Evolutionary conservation across 2,329 filamentous ascomycete species (phyloP).

Genomic region (Diaporthe amygdali): DNA sequence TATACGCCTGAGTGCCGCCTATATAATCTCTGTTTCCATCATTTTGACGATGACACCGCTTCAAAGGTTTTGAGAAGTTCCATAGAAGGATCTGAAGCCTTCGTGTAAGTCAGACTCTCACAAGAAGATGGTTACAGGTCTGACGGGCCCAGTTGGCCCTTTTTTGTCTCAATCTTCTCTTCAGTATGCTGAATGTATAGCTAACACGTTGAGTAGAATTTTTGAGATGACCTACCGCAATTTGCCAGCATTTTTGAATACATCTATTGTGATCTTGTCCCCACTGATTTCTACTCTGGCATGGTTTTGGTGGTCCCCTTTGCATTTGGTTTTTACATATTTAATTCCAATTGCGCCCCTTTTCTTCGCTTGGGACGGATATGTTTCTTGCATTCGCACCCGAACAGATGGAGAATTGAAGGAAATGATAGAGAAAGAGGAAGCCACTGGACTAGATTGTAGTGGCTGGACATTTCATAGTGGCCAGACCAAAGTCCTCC

Average conservation of each 20-base stretch:
- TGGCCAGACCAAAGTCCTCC: background rate
- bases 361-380: background rate
- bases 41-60: background rate
- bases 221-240: slow-evolving; percentile 2
- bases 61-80: background rate
- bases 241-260: background rate
- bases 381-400: background rate
- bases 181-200: no score
- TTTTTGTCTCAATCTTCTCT: background rate
- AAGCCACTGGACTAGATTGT: background rate
- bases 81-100: background rate
- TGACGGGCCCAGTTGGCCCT: background rate
- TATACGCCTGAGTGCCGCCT: background rate
- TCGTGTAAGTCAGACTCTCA: background rate
- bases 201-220: background rate
- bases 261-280: background rate
- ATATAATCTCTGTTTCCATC: background rate
- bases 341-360: background rate
- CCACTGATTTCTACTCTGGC: background rate
- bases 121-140: accelerated
- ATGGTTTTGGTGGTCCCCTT: background rate
- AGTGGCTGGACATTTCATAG: background rate
- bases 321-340: background rate
- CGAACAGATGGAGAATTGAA: background rate
- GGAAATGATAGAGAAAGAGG: background rate